Conservation (phyloP, 208 protist genomes). For the Wallacemonas sp. region DNA sequence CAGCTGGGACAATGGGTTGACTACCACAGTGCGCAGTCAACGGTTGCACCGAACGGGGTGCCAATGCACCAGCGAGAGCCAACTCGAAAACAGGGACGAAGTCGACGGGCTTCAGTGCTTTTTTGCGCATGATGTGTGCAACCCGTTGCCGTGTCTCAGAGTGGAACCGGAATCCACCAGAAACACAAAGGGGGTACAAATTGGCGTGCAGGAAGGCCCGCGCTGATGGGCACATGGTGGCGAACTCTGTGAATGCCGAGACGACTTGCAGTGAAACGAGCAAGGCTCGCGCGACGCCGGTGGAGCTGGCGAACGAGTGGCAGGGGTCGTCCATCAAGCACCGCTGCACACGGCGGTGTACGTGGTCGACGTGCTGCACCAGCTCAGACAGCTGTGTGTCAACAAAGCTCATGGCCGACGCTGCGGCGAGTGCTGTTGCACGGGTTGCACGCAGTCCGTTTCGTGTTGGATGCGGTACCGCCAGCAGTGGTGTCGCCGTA, state of each 20-base stretch:
- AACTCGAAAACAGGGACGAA: neutral
- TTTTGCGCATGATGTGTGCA: conserved; percentile 4
- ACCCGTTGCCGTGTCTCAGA: neutral
- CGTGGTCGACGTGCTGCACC: neutral
- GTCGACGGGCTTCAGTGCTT: neutral
- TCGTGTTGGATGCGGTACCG: conserved; percentile 11
- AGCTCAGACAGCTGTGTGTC: neutral
- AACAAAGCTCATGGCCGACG: neutral
- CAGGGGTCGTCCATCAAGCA: neutral
- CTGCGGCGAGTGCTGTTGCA: neutral
- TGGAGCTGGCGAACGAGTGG: neutral
- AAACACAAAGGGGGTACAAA: neutral
- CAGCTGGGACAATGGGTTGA: too few relatives aligned
- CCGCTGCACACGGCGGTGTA: conserved; percentile 1
- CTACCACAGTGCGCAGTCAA: too few relatives aligned
- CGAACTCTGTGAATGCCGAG: neutral
- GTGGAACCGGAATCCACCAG: neutral
- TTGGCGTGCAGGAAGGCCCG: neutral
- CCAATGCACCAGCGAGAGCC: neutral
- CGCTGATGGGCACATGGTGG: conserved; percentile 3
- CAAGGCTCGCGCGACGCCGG: neutral
- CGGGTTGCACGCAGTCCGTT: conserved; percentile 6
- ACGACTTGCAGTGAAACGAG: neutral
- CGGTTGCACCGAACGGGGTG: neutral
- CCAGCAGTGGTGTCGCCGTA: conserved; percentile 13